Evolutionary conservation across 2,329 filamentous ascomycete species (phyloP), one percentile per base, ranked within the genome.

Genomic region (Albifimbria verrucaria): DNA sequence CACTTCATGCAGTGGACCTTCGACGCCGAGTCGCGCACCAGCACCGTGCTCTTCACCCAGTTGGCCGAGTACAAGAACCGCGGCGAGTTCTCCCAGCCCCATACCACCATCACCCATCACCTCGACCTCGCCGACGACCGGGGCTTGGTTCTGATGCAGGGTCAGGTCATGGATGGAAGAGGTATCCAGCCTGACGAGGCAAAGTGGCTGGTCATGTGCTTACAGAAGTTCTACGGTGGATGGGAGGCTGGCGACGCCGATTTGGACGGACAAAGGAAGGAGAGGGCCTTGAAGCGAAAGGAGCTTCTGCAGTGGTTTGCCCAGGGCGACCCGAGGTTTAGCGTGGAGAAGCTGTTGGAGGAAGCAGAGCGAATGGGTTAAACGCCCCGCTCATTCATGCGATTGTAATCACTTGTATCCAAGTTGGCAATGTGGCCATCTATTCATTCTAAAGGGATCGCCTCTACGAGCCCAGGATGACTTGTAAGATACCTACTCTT

Each of bases 1-100:
- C 94, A 99, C 73, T 96, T 96, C 71, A 73, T 99, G 57, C 93
- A 99, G 72, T 99, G 95, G 91, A 89, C 89, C 0, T 97, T 96
- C 72, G 92, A 96, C 55, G 74, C 72, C 21, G 75, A 75, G 52
- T 81, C 79, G 18, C 74, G 80, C 55, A 87, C 85, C 3, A 83
- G 82, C 54, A 90, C 88, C 0, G 87, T 97, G 6, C 85, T 99
- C 28, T 97, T 99, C 74, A 99, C 94, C 1, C 89, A 94, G 65
- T 80, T 99, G 26, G 93, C 90, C 17, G 91, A 97, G 68, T 99
- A 89, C 76, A 97, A 97, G 78, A 75, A 90, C 53, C 82, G 93
- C 49, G 92, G 92, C 49, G 90, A 96, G 70, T 99, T 86, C 66
- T 91, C 91, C 44, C 85, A 88, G 70, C 92, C 94, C 46, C 94